Evolutionary conservation across 306 rosid species (phyloP), one percentile per base, ranked within the genome.

Genomic region (Ziziphus jujuba): DNA sequence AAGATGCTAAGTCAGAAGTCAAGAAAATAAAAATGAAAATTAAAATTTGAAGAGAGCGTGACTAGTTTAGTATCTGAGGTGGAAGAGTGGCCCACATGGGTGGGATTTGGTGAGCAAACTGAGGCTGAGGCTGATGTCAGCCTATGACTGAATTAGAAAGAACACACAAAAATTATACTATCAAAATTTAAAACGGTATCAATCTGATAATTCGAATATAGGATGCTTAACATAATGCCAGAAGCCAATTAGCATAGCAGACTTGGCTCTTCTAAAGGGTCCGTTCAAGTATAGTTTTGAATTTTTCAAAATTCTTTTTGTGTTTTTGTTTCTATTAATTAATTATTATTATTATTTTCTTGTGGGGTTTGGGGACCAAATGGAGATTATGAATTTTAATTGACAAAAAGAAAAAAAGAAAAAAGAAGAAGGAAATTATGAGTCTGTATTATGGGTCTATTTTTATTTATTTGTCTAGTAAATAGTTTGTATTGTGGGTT

Each of bases 81-180:
- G 50, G 13, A 40, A 15, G 58, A 19, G n/a, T 31, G 57, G 59
- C 43, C 43, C 63, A 56, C 24, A 61, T 53, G 31, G 71, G 23
- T 9, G 31, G 23, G 25, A 22, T 51, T 45, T 45, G 66, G 53
- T 56, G 8, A 17, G 65, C 43, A 48, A 40, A 19, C 11, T 22
- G 71, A 64, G 5, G 66, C 34, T 17, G 34, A 56, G 53, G 40
- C 43, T 51, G 61, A 34, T 61, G 68, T 61, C 75, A 52, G 69
- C 44, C 38, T 25, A 65, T 54, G 67, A 60, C 52, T 25, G 15
- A 15, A 11, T 19, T 33, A 50, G 17, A 13, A 59, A 21, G 47
- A 6, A 9, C 12, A 16, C 10, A 21, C 5, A 47, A 35, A 49
- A 31, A 28, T 31, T 31, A 47, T 1, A 10, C 15, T 25, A 70